A percentile compares a stretch with the other conserved stretches of the same genome.
phyloP scores from a whole-genome alignment of 441 rosid species.

The Eruca vesicaria region DNA sequence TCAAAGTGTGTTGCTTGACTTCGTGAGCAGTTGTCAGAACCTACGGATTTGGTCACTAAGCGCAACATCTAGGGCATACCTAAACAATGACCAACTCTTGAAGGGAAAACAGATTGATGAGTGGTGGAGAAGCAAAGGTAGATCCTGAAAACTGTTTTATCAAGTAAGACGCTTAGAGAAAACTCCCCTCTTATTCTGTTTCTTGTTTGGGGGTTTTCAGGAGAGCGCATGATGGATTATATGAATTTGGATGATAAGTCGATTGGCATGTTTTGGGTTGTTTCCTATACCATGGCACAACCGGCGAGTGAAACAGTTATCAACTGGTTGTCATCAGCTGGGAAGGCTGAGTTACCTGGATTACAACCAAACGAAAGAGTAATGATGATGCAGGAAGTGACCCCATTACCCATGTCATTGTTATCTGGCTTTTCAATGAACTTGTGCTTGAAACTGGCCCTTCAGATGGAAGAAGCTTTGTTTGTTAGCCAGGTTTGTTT shows the following conservation, averaged over 20 bases:
- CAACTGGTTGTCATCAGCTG: slow-evolving; percentile 82
- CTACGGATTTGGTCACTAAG: slow-evolving; percentile 94
- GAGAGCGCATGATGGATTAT: slow-evolving; percentile 92
- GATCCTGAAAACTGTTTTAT: background rate
- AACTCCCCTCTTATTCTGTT: slow-evolving; percentile 19
- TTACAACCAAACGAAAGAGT: slow-evolving; percentile 74
- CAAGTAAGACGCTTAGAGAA: background rate
- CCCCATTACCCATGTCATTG: slow-evolving; percentile 88
- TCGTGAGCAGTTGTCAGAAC: slow-evolving; percentile 95
- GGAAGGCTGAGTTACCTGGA: slow-evolving; percentile 71
- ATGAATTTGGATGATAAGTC: slow-evolving; percentile 98
- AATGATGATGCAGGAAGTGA: slow-evolving; percentile 90
- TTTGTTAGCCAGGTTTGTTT: slow-evolving; percentile 80
- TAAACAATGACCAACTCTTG: slow-evolving; percentile 86
- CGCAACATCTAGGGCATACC: slow-evolving; percentile 77
- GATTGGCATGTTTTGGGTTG: slow-evolving; percentile 99
- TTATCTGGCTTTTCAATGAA: slow-evolving; percentile 91
- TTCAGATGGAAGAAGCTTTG: slow-evolving; percentile 84
- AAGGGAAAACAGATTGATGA: slow-evolving; percentile 99
- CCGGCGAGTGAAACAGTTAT: slow-evolving; percentile 87
- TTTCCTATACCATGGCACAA: slow-evolving; percentile 95
- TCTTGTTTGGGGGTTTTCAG: slow-evolving; percentile 46
- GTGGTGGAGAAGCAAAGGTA: slow-evolving; percentile 98
- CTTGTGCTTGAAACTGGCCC: slow-evolving; percentile 74
- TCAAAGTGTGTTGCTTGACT: slow-evolving; percentile 95